Evolutionary conservation across 768 basidiomycete species (phyloP).

Genomic region (Pilatotrama ljubarskyi): DNA sequence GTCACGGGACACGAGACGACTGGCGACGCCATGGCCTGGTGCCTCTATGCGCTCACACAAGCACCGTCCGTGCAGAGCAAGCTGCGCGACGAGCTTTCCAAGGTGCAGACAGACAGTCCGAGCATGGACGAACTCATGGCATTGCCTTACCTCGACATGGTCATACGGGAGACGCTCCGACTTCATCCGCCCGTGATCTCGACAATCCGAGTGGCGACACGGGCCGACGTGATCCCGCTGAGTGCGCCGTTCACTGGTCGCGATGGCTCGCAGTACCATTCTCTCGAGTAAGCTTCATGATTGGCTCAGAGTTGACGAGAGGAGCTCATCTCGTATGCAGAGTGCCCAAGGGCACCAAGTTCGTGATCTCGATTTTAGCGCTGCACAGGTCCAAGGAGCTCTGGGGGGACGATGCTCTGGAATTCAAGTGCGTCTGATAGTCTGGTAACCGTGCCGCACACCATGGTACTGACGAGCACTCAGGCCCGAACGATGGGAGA

Average conservation of each 20-base stretch:
- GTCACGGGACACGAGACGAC: constrained; percentile 47
- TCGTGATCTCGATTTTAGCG: constrained; percentile 50
- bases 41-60: constrained; percentile 40
- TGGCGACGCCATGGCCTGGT: constrained; percentile 36
- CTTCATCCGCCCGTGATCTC: constrained; percentile 51
- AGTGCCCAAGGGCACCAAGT: constrained; percentile 32
- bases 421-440: constrained; percentile 63
- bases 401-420: constrained; percentile 65
- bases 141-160: constrained; percentile 68
- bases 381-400: constrained; percentile 53
- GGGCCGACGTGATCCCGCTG: constrained; percentile 55
- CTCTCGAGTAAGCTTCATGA: constrained; percentile 11
- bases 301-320: too few relatives aligned
- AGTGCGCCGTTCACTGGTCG: constrained; percentile 30
- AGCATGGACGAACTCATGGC: constrained; percentile 68
- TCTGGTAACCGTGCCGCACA: too few relatives aligned
- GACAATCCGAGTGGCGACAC: constrained; percentile 46
- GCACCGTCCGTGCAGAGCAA: constrained; percentile 37
- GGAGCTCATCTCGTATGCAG: too few relatives aligned
- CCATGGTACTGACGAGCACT: too few relatives aligned
- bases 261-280: constrained; percentile 17
- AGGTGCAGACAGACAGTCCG: constrained; percentile 46
- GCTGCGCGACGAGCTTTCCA: constrained; percentile 42
- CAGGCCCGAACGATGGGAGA: too few relatives aligned
- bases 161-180: constrained; percentile 61